phyloP scores from a whole-genome alignment of 331 rosid species.

The Saraca asoca region DNA sequence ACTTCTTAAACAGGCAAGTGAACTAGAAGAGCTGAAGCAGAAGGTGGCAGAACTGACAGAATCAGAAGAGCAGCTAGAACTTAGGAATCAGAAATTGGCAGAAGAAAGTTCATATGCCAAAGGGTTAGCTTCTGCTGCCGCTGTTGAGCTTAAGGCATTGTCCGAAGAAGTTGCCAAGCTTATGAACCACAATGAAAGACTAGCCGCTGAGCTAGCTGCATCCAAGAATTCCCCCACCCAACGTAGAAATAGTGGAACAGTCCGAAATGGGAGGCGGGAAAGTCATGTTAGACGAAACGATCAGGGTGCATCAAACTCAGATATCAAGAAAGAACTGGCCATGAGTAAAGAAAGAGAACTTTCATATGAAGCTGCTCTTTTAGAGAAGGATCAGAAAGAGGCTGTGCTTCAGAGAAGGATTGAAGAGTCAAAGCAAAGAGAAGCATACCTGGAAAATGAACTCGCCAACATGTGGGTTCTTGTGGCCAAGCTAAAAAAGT shows the following conservation, averaged over 20 bases:
- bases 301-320: constrained; percentile 57
- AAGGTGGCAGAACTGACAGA: constrained; percentile 60
- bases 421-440: constrained; percentile 94
- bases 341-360: constrained; percentile 77
- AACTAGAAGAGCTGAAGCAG: constrained; percentile 75
- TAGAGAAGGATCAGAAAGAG: constrained; percentile 77
- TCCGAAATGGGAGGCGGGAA: constrained; percentile 80
- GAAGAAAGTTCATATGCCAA: constrained; percentile 97
- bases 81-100: constrained; percentile 78
- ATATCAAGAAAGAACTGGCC: constrained; percentile 80
- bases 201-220: constrained; percentile 68
- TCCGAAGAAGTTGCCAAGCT: constrained; percentile 97
- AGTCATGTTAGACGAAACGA: constrained; percentile 59
- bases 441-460: constrained; percentile 91
- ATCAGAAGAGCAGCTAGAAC: constrained; percentile 75
- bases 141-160: constrained; percentile 94
- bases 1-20: constrained; percentile 45
- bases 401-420: constrained; percentile 74
- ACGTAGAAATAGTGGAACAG: constrained; percentile 54
- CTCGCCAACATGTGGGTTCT: constrained; percentile 99
- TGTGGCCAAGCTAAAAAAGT: constrained; percentile 86
- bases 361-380: constrained; percentile 71
- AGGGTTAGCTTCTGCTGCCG: constrained; percentile 98
- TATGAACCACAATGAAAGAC: constrained; percentile 85
- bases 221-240: constrained; percentile 71